Percentiles rank a stretch among this genome's conserved stretches.
phyloP scores from a whole-genome alignment of 352 stramenopile species.

The Phytophthora lateralis region DNA sequence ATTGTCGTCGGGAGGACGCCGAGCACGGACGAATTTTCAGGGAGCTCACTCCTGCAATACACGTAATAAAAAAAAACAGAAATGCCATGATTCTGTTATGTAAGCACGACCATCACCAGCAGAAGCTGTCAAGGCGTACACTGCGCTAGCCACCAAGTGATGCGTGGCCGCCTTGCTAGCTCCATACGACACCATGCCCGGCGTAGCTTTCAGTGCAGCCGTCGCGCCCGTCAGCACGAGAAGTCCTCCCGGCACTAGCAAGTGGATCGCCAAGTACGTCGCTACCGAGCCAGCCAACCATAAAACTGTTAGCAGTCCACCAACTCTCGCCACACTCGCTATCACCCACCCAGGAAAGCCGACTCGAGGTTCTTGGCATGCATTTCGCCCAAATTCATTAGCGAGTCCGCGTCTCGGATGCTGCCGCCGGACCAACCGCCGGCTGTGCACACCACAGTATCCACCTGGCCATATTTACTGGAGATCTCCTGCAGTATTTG shows the following conservation, averaged over 20 bases:
- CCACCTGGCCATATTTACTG: conserved; percentile 61
- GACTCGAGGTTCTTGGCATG: conserved; percentile 84
- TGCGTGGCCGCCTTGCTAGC: conserved; percentile 92
- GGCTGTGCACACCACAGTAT: conserved; percentile 81
- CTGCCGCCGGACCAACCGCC: conserved; percentile 82
- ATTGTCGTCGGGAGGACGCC: conserved; percentile 83
- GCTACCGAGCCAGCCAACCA: conserved; percentile 39
- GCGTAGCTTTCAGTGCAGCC: conserved; percentile 77
- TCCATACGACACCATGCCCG: conserved; percentile 88
- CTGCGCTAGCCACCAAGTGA: conserved; percentile 83
- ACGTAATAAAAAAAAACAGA: conserved; percentile 1
- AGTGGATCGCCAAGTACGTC: conserved; percentile 79
- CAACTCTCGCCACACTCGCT: not conserved
- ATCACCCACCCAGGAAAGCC: conserved; percentile 59
- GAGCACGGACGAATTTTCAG: conserved; percentile 53
- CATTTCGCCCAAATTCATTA: conserved; percentile 74
- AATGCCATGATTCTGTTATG: not conserved
- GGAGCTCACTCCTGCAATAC: conserved; percentile 53
- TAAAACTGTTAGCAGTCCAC: conserved; percentile 1
- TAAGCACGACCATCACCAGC: no score
- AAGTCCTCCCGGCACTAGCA: conserved; percentile 65
- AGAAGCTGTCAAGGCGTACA: conserved; percentile 46
- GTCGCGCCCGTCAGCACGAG: conserved; percentile 86
- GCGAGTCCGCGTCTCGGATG: conserved; percentile 65
- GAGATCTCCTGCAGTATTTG: conserved; percentile 60